These are phyloP conservation scores for Penicillium sp. DNA, from an alignment of 2,329 filamentous ascomycete genomes.

Conservation along the genomic window DNA sequence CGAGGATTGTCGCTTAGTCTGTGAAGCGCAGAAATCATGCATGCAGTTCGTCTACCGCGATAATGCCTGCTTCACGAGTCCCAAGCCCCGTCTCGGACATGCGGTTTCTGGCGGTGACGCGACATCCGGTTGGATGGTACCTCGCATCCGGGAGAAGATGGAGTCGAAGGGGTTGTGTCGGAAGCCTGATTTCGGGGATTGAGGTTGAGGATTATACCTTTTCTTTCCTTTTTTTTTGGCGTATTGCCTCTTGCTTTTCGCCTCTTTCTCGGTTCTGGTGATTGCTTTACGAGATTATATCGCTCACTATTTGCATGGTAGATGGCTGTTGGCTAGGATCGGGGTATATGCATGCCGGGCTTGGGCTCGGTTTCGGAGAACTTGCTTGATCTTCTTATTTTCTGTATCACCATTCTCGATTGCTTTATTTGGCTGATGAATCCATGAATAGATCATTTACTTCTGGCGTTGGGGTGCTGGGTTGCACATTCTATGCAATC, in stretches of 20 bases:
- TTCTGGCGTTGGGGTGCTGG: conserved; percentile 5
- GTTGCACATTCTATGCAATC: background rate
- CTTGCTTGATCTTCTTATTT: background rate
- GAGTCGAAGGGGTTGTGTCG: conserved; percentile 28
- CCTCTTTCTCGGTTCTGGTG: background rate
- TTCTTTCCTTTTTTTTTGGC: no score
- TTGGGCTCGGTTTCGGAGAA: background rate
- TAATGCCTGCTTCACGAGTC: conserved; percentile 30
- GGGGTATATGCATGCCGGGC: background rate
- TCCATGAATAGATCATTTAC: background rate
- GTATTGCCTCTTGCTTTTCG: no score
- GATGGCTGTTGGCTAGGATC: background rate
- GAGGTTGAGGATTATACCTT: background rate
- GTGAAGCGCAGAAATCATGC: conserved; percentile 27
- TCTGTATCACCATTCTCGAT: background rate
- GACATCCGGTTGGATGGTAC: conserved; percentile 34
- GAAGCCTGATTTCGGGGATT: conserved; percentile 28
- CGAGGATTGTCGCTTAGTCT: conserved; percentile 32
- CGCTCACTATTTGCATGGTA: background rate
- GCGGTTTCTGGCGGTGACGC: conserved; percentile 14
- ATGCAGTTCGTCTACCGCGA: conserved; percentile 34
- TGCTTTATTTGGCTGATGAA: background rate
- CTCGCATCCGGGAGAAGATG: conserved; percentile 30
- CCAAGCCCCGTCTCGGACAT: conserved; percentile 32
- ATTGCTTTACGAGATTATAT: background rate